Percentiles rank a stretch among this genome's conserved stretches.
These are phyloP conservation scores for Ascochyta rabiei DNA, from an alignment of 2,329 filamentous ascomycete species.

Conservation along the genomic window DNA sequence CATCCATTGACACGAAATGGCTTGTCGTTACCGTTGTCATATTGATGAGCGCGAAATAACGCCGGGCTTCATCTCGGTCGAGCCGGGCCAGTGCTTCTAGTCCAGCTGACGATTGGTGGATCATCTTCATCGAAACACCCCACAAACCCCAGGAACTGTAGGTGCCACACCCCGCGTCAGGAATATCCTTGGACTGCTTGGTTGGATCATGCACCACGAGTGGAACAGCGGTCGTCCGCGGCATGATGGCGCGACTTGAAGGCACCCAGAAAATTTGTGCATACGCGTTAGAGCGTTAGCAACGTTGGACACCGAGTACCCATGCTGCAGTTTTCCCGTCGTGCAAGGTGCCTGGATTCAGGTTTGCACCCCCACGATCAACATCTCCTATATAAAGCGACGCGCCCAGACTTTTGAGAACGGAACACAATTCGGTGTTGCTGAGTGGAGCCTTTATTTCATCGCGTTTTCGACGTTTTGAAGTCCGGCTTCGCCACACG, in stretches of 20 bases:
- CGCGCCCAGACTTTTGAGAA: not conserved
- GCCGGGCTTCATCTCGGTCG: not conserved
- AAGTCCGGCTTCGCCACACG: not conserved
- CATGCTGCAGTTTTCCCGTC: constrained; percentile 5
- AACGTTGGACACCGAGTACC: not conserved
- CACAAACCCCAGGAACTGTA: constrained; percentile 17
- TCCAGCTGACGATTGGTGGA: constrained; percentile 27
- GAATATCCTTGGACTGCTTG: not conserved
- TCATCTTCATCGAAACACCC: constrained; percentile 21
- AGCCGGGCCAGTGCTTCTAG: not conserved
- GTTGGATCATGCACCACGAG: constrained; percentile 4
- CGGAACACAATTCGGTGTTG: no score
- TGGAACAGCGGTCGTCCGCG: not conserved
- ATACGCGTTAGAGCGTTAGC: not conserved
- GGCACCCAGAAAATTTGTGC: constrained; percentile 6
- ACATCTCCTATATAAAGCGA: constrained; percentile 3
- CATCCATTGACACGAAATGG: not conserved
- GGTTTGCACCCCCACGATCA: no score
- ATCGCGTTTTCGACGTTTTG: not conserved
- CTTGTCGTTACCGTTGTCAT: not conserved
- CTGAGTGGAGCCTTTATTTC: not conserved
- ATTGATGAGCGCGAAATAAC: not conserved
- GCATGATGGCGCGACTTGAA: not conserved
- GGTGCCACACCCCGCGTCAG: constrained; percentile 24
- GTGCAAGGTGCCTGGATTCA: not conserved